These are phyloP conservation scores for Filobasidium uniguttulatum DNA, from an alignment of 1,284 basidiomycete genomes.

Conservation along the genomic window DNA sequence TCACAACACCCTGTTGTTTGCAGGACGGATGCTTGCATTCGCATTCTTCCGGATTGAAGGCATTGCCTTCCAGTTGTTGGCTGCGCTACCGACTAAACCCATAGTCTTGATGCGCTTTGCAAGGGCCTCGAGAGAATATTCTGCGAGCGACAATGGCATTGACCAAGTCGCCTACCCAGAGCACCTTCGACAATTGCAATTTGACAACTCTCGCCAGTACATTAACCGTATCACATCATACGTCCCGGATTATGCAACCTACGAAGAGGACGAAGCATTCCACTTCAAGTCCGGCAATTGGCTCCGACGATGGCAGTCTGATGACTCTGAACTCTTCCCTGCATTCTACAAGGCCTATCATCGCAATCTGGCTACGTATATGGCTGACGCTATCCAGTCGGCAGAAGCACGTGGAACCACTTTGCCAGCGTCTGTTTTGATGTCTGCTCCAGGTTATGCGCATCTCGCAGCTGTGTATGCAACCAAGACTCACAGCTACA, in stretches of 20 bases:
- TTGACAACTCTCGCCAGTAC: conserved; percentile 34
- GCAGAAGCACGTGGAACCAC: conserved; percentile 26
- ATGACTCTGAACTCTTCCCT: conserved; percentile 43
- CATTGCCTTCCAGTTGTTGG: conserved; percentile 40
- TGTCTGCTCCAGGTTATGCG: conserved; percentile 40
- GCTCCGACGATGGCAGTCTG: conserved; percentile 39
- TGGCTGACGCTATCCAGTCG: conserved; percentile 31
- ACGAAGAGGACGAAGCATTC: conserved; percentile 35
- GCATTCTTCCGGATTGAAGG: conserved; percentile 43
- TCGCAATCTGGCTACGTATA: conserved; percentile 38
- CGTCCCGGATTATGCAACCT: conserved; percentile 22
- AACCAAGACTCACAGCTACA: conserved; percentile 38
- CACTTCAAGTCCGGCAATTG: conserved; percentile 38
- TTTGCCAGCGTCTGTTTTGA: conserved; percentile 28
- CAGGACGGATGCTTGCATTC: conserved; percentile 39
- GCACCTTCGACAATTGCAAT: conserved; percentile 30
- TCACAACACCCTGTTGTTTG: conserved; percentile 42
- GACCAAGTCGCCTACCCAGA: conserved; percentile 21
- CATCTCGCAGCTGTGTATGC: conserved; percentile 37
- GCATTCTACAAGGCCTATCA: conserved; percentile 44
- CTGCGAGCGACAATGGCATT: neutral
- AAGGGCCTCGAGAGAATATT: conserved; percentile 13
- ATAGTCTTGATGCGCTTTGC: conserved; percentile 37
- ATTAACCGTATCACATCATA: conserved; percentile 25
- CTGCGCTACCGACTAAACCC: conserved; percentile 38